phyloP scores from a whole-genome alignment of 352 stramenopile genomes.

The Globisporangium polare region DNA sequence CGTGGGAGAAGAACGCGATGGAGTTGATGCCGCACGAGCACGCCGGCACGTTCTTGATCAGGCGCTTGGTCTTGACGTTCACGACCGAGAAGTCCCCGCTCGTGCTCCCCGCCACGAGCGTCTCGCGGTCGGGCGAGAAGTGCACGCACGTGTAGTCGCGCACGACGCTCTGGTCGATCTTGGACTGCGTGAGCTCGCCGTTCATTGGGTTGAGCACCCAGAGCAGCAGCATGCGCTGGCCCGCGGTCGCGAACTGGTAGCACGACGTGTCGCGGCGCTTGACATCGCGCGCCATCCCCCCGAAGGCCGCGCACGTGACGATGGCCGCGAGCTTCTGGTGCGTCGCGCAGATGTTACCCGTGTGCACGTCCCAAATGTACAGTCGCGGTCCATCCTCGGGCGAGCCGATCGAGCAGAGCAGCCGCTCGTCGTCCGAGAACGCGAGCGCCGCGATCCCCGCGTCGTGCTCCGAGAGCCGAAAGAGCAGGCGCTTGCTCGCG shows the following conservation, averaged over 20 bases:
- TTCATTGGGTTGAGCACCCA: slow-evolving; percentile 87
- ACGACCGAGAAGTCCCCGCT: slow-evolving; percentile 87
- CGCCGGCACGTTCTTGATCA: slow-evolving; percentile 66
- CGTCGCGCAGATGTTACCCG: slow-evolving; percentile 84
- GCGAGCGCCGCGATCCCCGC: slow-evolving; percentile 77
- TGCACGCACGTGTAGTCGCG: slow-evolving; percentile 81
- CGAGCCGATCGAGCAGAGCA: slow-evolving; percentile 78
- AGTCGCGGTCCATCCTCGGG: slow-evolving; percentile 73
- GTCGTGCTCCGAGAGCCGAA: slow-evolving; percentile 90
- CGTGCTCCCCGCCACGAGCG: slow-evolving; percentile 78
- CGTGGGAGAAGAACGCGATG: slow-evolving; percentile 40
- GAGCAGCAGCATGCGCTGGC: slow-evolving; percentile 66
- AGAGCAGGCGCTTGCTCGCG: slow-evolving; percentile 52
- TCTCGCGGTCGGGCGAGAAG: slow-evolving; percentile 81
- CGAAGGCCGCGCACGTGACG: slow-evolving; percentile 67
- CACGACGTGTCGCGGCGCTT: slow-evolving; percentile 85
- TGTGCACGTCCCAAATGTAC: slow-evolving; percentile 89
- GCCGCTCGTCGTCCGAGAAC: slow-evolving; percentile 90
- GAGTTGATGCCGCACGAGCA: slow-evolving; percentile 79
- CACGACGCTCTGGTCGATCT: slow-evolving; percentile 73
- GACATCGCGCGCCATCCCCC: slow-evolving; percentile 85
- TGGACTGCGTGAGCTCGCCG: slow-evolving; percentile 65
- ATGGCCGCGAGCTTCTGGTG: slow-evolving; percentile 65
- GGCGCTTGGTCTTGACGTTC: slow-evolving; percentile 62
- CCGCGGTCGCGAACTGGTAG: slow-evolving; percentile 89